Percentiles rank a stretch among this genome's conserved stretches.
These are phyloP conservation scores for Pholiota microspora DNA, from an alignment of 768 basidiomycete species.

Conservation along the genomic window DNA sequence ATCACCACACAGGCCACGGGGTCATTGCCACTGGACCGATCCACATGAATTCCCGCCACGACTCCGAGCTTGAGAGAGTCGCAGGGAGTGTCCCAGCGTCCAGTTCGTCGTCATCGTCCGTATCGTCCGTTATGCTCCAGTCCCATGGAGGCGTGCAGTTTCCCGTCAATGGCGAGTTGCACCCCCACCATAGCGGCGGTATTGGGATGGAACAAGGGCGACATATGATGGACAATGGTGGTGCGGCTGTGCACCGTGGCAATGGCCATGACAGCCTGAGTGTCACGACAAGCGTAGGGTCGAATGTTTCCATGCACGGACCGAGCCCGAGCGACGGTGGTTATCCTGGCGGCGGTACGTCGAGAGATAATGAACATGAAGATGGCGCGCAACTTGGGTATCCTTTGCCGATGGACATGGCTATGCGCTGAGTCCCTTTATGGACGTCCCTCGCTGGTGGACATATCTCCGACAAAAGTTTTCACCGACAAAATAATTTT, in stretches of 20 bases:
- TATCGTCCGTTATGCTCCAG: background rate
- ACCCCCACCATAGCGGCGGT: background rate
- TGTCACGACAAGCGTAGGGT: background rate
- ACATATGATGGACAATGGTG: background rate
- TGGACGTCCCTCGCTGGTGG: background rate
- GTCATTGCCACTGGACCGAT: background rate
- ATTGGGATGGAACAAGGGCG: background rate
- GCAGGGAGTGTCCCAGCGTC: background rate
- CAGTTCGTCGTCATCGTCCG: background rate
- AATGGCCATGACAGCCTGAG: background rate
- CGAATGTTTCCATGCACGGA: background rate
- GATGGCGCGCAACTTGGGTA: background rate
- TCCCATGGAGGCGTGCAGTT: background rate
- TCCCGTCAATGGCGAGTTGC: background rate
- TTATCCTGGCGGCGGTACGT: background rate
- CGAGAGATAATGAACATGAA: background rate
- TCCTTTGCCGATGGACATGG: background rate
- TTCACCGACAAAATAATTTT: background rate
- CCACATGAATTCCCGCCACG: background rate
- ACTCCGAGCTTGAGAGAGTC: background rate
- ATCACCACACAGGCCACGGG: background rate
- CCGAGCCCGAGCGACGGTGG: background rate
- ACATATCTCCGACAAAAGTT: background rate
- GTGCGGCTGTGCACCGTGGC: conserved; percentile 5
- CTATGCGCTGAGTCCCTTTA: background rate